These are phyloP conservation scores for Tuber microsphaerosporum DNA, from an alignment of 495 filamentous ascomycete genomes.

Conservation along the genomic window DNA sequence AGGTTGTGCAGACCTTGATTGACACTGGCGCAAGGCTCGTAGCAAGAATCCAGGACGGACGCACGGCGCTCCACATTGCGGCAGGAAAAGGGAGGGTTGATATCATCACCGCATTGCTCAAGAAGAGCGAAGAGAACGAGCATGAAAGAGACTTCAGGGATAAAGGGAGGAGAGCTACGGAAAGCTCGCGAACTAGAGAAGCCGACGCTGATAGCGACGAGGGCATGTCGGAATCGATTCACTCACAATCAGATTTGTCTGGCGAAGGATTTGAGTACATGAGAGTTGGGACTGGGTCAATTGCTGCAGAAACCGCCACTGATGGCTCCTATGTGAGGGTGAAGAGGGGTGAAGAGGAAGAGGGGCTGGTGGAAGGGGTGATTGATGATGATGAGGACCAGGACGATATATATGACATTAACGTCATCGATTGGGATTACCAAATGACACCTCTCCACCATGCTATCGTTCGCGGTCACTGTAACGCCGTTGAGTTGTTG, in stretches of 20 bases:
- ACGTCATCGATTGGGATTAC: constrained; percentile 68
- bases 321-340: constrained; percentile 39
- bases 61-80: constrained; percentile 71
- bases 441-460: constrained; percentile 58
- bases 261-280: constrained; percentile 9
- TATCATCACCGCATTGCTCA: constrained; percentile 62
- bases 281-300: constrained; percentile 30
- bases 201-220: constrained; percentile 3
- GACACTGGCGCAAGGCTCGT: constrained; percentile 64
- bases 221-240: neutral
- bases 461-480: constrained; percentile 65
- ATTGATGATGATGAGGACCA: constrained; percentile 54
- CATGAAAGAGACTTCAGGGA: constrained; percentile 56
- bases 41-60: constrained; percentile 65
- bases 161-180: constrained; percentile 47
- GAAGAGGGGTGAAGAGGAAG: constrained; percentile 45
- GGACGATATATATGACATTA: constrained; percentile 71
- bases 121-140: constrained; percentile 64
- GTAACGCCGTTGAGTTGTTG: constrained; percentile 58
- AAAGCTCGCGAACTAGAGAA: constrained; percentile 13
- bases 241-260: constrained; percentile 2
- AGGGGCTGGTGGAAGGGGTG: constrained; percentile 43
- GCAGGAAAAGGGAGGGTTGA: constrained; percentile 59
- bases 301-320: constrained; percentile 41
- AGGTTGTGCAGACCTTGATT: constrained; percentile 64